Evolutionary conservation across 164 flowering plant species (phyloP).

Genomic region (Vitis amurensis): DNA sequence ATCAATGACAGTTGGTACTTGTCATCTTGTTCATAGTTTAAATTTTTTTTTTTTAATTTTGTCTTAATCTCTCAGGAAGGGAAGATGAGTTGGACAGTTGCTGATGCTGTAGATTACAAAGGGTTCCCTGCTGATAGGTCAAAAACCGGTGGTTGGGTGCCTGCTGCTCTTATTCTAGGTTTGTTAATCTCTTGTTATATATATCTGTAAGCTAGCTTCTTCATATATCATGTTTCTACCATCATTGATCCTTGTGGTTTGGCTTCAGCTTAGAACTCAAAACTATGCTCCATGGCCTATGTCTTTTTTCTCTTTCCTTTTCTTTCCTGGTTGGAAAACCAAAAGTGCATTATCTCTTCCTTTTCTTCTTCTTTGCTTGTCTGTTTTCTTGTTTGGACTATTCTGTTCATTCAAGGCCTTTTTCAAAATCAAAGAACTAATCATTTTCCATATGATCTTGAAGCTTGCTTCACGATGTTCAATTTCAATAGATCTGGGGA

Average conservation of each 20-base stretch:
- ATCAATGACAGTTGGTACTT: slow-evolving; percentile 2
- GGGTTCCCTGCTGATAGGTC: slow-evolving; percentile 76
- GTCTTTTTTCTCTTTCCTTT: too few species aligned
- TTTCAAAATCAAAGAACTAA: background rate
- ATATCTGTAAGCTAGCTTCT: too few species aligned
- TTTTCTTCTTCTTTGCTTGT: background rate
- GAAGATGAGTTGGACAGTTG: slow-evolving; percentile 54
- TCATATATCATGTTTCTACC: too few species aligned
- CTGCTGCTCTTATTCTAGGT: slow-evolving; percentile 83
- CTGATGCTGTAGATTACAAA: slow-evolving; percentile 68
- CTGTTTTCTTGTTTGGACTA: background rate
- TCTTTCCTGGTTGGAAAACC: too few species aligned
- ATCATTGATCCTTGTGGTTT: too few species aligned
- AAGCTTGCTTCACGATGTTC: too few species aligned
- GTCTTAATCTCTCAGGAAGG: slow-evolving; percentile 32
- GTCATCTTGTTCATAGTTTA: background rate
- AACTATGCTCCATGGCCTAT: too few species aligned
- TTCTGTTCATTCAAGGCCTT: background rate
- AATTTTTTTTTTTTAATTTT: slow-evolving; percentile 7
- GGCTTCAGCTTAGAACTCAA: too few species aligned
- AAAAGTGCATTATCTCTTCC: background rate
- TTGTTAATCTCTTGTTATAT: slow-evolving; percentile 4
- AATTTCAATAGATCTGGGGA: too few species aligned
- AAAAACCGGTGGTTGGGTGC: slow-evolving; percentile 88
- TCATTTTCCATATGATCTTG: too few species aligned